phyloP scores from a whole-genome alignment of 2,329 filamentous ascomycete genomes.

The Thielaviopsis populi region DNA sequence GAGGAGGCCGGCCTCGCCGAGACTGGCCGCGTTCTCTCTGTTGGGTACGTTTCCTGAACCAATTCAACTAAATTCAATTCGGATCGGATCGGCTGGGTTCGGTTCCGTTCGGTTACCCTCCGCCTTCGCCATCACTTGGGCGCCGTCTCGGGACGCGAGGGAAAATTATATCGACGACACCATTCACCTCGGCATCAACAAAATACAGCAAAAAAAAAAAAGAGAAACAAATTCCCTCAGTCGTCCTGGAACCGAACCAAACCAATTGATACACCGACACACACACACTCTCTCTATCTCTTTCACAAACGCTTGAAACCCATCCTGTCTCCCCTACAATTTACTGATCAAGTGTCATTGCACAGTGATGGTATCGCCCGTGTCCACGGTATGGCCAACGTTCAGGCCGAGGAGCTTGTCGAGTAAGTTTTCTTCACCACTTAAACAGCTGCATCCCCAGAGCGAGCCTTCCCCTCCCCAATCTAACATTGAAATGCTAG shows the following conservation, averaged over 20 bases:
- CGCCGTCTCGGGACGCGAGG: background rate
- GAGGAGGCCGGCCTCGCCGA: slow-evolving; percentile 93
- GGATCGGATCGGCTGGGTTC: no score
- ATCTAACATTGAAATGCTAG: slow-evolving; percentile 32
- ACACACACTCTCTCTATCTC: no score
- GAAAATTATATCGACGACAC: background rate
- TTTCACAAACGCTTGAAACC: background rate
- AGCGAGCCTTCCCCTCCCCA: no score
- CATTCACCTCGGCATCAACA: background rate
- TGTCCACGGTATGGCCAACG: slow-evolving; percentile 99
- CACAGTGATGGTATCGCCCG: slow-evolving; percentile 98
- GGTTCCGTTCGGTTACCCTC: no score
- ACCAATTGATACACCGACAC: background rate
- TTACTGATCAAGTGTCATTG: slow-evolving; percentile 9
- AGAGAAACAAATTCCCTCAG: background rate
- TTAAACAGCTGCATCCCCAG: background rate
- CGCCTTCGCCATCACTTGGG: background rate
- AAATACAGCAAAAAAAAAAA: background rate
- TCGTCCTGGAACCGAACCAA: background rate
- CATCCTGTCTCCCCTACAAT: no score
- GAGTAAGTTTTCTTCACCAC: slow-evolving; percentile 56
- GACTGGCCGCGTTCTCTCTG: slow-evolving; percentile 96
- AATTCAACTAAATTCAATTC: background rate
- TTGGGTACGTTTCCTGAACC: slow-evolving; percentile 62
- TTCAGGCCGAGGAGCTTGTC: slow-evolving; percentile 99